These are phyloP conservation scores for Chlorociboria aeruginascens DNA, from an alignment of 495 filamentous ascomycete genomes.

Conservation along the genomic window DNA sequence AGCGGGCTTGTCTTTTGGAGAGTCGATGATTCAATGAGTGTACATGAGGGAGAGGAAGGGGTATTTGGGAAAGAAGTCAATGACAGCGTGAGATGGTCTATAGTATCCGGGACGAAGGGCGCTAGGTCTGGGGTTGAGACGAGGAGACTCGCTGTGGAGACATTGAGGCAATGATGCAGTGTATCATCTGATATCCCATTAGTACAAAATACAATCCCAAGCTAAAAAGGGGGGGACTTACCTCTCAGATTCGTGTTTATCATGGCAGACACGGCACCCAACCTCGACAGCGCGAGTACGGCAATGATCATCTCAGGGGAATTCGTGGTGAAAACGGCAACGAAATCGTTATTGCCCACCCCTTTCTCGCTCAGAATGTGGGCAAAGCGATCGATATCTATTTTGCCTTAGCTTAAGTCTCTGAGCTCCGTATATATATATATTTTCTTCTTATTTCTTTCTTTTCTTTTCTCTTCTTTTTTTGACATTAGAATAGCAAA, in stretches of 20 bases:
- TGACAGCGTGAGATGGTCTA: slow-evolving; percentile 31
- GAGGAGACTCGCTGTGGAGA: slow-evolving; percentile 13
- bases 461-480: neutral
- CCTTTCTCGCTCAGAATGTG: slow-evolving; percentile 27
- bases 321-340: slow-evolving; percentile 34
- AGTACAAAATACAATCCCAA: neutral
- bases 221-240: neutral
- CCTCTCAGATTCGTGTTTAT: slow-evolving; percentile 19
- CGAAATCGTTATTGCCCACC: slow-evolving; percentile 28
- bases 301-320: slow-evolving; percentile 18
- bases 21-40: neutral
- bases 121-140: slow-evolving; percentile 36
- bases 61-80: slow-evolving; percentile 27
- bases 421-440: no score
- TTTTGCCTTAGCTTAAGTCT: neutral
- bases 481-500: neutral
- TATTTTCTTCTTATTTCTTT: no score
- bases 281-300: slow-evolving; percentile 11
- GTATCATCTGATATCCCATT: slow-evolving; percentile 27
- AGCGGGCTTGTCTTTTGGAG: neutral
- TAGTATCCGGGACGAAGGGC: slow-evolving; percentile 21
- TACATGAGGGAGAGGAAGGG: neutral
- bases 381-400: slow-evolving; percentile 36
- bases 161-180: slow-evolving; percentile 15
- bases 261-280: slow-evolving; percentile 12